phyloP scores from a whole-genome alignment of 257 asterid genomes.

The Primulina eburnea region DNA sequence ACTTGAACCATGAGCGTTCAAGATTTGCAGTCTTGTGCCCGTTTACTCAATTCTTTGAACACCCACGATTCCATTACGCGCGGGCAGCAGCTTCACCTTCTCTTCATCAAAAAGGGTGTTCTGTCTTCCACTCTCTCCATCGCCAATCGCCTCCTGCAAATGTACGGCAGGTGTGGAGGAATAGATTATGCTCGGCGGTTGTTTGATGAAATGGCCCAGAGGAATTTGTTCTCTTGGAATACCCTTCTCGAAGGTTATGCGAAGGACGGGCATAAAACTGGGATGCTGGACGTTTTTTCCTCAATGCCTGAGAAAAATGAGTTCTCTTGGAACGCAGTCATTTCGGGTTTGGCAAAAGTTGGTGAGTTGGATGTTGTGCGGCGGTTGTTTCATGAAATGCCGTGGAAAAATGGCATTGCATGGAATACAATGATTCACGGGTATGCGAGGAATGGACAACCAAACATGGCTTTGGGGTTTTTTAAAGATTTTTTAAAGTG shows the following conservation, averaged over 20 bases:
- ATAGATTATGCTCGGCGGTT: slow-evolving; percentile 43
- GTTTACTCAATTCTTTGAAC: slow-evolving; percentile 50
- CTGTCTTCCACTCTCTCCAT: slow-evolving; percentile 49
- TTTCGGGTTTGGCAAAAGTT: slow-evolving; percentile 46
- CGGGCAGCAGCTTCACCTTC: slow-evolving; percentile 75
- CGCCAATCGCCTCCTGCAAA: slow-evolving; percentile 77
- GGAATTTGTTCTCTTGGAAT: slow-evolving; percentile 73
- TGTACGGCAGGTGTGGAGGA: slow-evolving; percentile 62
- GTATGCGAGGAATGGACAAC: slow-evolving; percentile 47
- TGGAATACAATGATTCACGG: slow-evolving; percentile 78
- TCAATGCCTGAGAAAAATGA: slow-evolving; percentile 56
- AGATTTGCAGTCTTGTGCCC: slow-evolving; percentile 53
- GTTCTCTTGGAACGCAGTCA: slow-evolving; percentile 71
- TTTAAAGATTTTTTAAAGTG: slow-evolving; percentile 47
- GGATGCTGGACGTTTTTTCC: slow-evolving; percentile 39
- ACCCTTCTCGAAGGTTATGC: slow-evolving; percentile 73
- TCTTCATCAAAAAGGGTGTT: slow-evolving; percentile 70
- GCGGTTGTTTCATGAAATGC: slow-evolving; percentile 55
- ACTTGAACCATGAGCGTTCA: slow-evolving; percentile 37
- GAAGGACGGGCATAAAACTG: slow-evolving; percentile 33
- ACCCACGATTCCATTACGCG: slow-evolving; percentile 31
- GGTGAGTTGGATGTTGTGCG: slow-evolving; percentile 56
- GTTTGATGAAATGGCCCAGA: slow-evolving; percentile 74
- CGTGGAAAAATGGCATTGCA: slow-evolving; percentile 53
- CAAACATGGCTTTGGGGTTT: slow-evolving; percentile 45